Evolutionary conservation across 129 eudicot species (phyloP).

Genomic region (Escallonia rubra): DNA sequence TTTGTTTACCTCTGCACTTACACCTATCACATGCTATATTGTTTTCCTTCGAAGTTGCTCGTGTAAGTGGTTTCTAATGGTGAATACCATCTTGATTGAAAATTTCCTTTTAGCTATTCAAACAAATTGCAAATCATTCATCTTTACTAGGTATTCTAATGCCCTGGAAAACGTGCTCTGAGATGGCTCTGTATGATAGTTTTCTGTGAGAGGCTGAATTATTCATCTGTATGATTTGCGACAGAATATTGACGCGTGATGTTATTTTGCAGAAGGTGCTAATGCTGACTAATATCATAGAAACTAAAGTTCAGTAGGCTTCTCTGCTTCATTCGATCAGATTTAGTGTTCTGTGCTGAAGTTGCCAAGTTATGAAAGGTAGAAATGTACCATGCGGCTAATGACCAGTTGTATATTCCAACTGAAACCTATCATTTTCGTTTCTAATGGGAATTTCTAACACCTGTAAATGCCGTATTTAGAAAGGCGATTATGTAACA

Average conservation of each 20-base stretch:
- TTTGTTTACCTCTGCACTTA: no score
- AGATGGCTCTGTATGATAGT: background rate
- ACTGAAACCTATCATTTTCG: background rate
- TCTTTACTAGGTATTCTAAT: background rate
- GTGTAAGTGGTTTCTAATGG: no score
- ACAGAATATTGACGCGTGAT: slow-evolving; percentile 4
- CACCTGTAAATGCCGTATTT: slow-evolving; percentile 14
- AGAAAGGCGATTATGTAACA: no score
- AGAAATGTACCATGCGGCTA: slow-evolving; percentile 5
- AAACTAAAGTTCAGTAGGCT: slow-evolving; percentile 8
- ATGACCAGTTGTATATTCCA: slow-evolving; percentile 8
- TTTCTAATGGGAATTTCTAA: slow-evolving; percentile 17
- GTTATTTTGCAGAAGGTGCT: slow-evolving; percentile 26
- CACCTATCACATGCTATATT: no score
- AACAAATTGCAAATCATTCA: background rate
- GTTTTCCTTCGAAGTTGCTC: no score
- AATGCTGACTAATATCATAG: slow-evolving; percentile 13
- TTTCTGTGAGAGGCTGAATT: no score
- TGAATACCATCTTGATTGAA: no score
- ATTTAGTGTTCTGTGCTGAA: background rate
- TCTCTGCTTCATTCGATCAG: slow-evolving; percentile 5
- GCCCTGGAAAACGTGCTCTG: background rate
- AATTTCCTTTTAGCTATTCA: no score
- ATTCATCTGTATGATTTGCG: no score
- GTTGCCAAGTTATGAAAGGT: slow-evolving; percentile 12